Percentiles rank a stretch among this genome's conserved stretches.
phyloP scores from a whole-genome alignment of 768 basidiomycete genomes.

The Boletus pseudo-olivaceus region DNA sequence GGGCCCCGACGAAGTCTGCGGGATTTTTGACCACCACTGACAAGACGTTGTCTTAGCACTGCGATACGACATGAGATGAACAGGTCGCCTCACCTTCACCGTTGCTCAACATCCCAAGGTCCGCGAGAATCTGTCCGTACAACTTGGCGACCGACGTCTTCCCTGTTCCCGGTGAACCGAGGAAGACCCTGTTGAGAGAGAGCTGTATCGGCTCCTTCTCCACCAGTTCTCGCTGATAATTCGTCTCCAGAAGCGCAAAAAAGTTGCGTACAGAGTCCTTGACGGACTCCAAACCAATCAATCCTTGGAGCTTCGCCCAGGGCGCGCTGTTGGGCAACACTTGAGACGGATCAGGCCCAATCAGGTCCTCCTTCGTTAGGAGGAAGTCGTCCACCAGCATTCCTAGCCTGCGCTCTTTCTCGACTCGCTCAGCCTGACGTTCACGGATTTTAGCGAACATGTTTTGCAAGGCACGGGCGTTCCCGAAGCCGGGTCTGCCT shows the following conservation, averaged over 20 bases:
- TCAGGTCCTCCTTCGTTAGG: constrained; percentile 52
- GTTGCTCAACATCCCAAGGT: constrained; percentile 63
- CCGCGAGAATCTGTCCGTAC: constrained; percentile 61
- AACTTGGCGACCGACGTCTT: constrained; percentile 70
- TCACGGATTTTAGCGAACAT: constrained; percentile 45
- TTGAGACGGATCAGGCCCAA: constrained; percentile 59
- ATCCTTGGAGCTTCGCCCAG: constrained; percentile 49
- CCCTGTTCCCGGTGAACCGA: constrained; percentile 69
- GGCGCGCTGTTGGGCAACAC: constrained; percentile 44
- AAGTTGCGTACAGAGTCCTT: constrained; percentile 54
- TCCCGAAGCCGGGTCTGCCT: constrained; percentile 60
- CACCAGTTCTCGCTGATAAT: constrained; percentile 57
- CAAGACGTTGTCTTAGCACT: background rate
- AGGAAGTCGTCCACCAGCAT: constrained; percentile 47
- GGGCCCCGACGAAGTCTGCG: constrained; percentile 60
- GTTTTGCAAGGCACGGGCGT: constrained; percentile 61
- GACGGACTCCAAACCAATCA: constrained; percentile 56
- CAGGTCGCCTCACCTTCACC: constrained; percentile 53
- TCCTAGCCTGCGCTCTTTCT: constrained; percentile 40
- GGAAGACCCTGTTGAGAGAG: constrained; percentile 63
- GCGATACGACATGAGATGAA: background rate
- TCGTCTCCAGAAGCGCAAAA: constrained; percentile 45
- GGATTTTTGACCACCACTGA: constrained; percentile 67
- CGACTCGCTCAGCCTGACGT: constrained; percentile 52
- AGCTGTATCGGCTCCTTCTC: constrained; percentile 51